Evolutionary conservation across 176 grass and related monocot genomes (phyloP).

Genomic region (Aegilops longissima): DNA sequence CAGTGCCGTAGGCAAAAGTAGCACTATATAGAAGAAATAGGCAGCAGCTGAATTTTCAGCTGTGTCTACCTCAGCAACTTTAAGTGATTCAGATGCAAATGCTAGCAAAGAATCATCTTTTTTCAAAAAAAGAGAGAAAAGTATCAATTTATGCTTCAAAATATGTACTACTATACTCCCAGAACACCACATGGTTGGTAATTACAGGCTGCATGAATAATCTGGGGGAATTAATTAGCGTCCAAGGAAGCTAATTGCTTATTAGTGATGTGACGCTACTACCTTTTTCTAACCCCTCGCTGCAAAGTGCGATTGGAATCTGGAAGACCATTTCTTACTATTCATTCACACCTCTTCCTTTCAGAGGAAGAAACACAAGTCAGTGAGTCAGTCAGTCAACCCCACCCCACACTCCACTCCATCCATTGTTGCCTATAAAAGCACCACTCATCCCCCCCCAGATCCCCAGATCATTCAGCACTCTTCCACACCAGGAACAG

Average conservation of each 20-base stretch:
- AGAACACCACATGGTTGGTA: neutral
- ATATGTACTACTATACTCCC: neutral
- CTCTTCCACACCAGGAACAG: neutral
- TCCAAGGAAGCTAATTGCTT: neutral
- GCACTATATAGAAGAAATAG: too few species aligned
- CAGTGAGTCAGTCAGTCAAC: neutral
- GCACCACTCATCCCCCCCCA: neutral
- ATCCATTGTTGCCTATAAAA: constrained; percentile 11
- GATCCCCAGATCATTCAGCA: neutral
- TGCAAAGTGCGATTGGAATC: too few species aligned
- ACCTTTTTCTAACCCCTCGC: neutral
- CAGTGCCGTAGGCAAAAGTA: too few species aligned
- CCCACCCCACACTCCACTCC: neutral
- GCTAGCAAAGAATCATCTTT: too few species aligned
- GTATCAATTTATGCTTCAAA: too few species aligned
- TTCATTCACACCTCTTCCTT: neutral
- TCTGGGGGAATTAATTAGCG: too few species aligned
- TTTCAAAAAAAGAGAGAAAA: too few species aligned
- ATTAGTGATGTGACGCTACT: neutral
- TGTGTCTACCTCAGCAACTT: too few species aligned
- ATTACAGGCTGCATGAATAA: too few species aligned
- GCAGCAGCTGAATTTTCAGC: too few species aligned
- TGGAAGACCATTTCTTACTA: neutral
- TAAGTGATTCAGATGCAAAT: too few species aligned
- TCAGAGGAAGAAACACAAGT: neutral